Base-by-base conservation (phyloP, 768 basidiomycete genomes). In the Mycena chlorophos region DNA sequence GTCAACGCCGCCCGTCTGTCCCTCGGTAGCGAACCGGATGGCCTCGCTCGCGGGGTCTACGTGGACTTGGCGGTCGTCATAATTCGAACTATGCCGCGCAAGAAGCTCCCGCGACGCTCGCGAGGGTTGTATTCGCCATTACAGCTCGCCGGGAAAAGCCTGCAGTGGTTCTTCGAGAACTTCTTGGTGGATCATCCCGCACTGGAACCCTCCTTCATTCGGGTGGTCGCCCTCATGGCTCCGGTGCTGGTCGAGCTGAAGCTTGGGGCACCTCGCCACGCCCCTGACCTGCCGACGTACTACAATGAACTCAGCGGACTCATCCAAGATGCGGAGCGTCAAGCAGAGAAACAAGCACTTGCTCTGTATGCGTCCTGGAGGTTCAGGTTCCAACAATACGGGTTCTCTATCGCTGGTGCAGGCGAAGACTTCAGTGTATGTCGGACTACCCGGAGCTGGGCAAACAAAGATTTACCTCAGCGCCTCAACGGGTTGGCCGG, bases 31-130 rank as follows among this genome's bases (percentile, higher is more conserved):
- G 13, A 40, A 26, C 43, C 55, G 17, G 55, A 56, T 16, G 49
- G 55, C 23, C 30, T 22, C 1, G 55, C 55, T 2, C 0, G 45
- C 22, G 49, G 55, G 6, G 40, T 50, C n/a, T 56, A 46, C 37
- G 55, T 56, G 42, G 55, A 56, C 38, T 16, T 55, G 22, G 54
- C 51, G 8, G 31, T 43, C 27, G 19, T 45, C 29, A 42, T 52
- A 20, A 25, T 31, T 26, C 12, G 27, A 17, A 1, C 38, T 10
- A 5, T 25, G 16, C 51, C 51, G 27, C 48, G 48, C 26, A n/a
- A 23, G 20, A 43, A 43, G 40, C 16, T 29, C 20, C 39, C 0
- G 20, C 1, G 28, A 50, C 20, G 28, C 31, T 20, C 12, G 39
- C 23, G 49, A 27, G 26, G 8, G 12, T 4, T 3, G 28, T 25